Percentiles rank a stretch among this genome's conserved stretches.
These are phyloP conservation scores for Xylariaceae sp. DNA, from an alignment of 2,329 filamentous ascomycete species.

Conservation along the genomic window DNA sequence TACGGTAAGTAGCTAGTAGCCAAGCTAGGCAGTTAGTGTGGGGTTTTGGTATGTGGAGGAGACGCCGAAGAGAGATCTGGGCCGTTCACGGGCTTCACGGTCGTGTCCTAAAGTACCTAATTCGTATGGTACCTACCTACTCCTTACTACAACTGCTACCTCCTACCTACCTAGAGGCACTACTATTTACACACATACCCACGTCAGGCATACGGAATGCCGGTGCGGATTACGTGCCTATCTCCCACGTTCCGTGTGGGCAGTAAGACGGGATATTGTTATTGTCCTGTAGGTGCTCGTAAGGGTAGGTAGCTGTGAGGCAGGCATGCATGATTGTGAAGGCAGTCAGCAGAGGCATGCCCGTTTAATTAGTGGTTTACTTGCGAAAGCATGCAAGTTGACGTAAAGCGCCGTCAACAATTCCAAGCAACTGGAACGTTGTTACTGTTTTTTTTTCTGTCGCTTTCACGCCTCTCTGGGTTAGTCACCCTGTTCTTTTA, in stretches of 20 bases:
- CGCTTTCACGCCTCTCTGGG: not conserved
- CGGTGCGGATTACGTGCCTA: not conserved
- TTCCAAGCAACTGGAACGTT: slow-evolving; percentile 11
- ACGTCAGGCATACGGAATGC: not conserved
- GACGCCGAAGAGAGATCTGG: not conserved
- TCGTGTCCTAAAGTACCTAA: no score
- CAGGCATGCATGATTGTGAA: no score
- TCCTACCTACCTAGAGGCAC: no score
- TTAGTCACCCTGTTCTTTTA: not conserved
- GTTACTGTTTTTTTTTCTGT: not conserved
- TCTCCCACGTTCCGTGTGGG: no score
- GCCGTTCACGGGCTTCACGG: no score
- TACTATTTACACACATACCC: no score
- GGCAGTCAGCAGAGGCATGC: not conserved
- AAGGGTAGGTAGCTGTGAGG: no score
- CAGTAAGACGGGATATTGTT: no score
- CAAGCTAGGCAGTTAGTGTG: not conserved
- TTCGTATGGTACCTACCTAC: no score
- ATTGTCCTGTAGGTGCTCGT: no score
- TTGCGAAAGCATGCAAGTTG: slow-evolving; percentile 12
- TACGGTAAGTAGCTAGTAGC: not conserved
- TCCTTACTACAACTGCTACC: no score
- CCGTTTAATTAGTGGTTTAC: slow-evolving; percentile 5
- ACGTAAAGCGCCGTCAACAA: slow-evolving; percentile 20
- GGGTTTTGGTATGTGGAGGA: not conserved